Base-by-base conservation (phyloP, 1,139 yeast species). In the Lodderomyces metapsilosis region DNA sequence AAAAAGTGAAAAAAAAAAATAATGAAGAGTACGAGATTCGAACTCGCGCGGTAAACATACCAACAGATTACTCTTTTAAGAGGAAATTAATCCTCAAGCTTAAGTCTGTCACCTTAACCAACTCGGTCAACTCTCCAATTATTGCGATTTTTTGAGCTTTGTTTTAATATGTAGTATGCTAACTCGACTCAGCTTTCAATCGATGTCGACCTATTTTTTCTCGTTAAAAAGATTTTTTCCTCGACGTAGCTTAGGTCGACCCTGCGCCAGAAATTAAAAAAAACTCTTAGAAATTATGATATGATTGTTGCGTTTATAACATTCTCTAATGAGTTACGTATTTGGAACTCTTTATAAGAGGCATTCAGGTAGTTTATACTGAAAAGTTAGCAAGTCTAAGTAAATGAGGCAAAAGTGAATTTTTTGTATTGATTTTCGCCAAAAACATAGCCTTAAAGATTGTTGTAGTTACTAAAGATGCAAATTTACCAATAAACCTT, bases 91-190 rank as follows among this genome's bases (percentile, higher is more conserved):
- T 16, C 37, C 27, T 15, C 31, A 11, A n/a, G 11, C 45, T 43
- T 43, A 43, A 43, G 45, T 43, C 45, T 43, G 43, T 41, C 45
- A 41, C 45, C 45, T 43, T 43, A 43, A 41, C 43, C 45, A 40
- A 43, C 45, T 43, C 45, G 45, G 45, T 41, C 45, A 43, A 43
- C 43, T 37, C 45, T 43, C 45, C 45, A 31, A 9, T 11, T 22
- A 24, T 16, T 3, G 15, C 11, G 5, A 8, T n/a, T 5, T 12
- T 34, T 39, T 15, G 15, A 9, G 4, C 11, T 10, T 16, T 32
- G 20, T 11, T 17, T 35, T 35, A 5, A 24, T 16, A 15, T 18
- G 9, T 15, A 8, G 30, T 27, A n/a, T 5, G 3, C 5, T 12
- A 12, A 5, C 4, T 12, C 11, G 12, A 17, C 31, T 16, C 31